A percentile compares a stretch with the other conserved stretches of the same genome.
phyloP scores from a whole-genome alignment of 345 rosid genomes.

The Alliaria petiolata region DNA sequence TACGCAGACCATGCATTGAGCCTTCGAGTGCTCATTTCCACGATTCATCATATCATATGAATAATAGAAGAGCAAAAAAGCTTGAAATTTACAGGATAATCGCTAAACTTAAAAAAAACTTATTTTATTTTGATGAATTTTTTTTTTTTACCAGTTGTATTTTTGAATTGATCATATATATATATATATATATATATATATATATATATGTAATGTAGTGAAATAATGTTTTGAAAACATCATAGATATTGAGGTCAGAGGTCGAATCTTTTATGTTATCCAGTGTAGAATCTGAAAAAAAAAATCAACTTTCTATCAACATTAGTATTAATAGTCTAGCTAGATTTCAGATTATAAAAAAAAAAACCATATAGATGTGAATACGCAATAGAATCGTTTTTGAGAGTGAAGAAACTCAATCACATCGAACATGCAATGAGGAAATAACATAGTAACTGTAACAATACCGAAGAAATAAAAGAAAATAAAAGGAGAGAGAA shows the following conservation, averaged over 20 bases:
- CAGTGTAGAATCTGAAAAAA: too few relatives aligned
- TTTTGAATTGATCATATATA: neutral
- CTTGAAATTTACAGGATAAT: neutral
- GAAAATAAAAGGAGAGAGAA: too few relatives aligned
- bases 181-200: too few relatives aligned
- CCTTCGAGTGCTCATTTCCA: too few relatives aligned
- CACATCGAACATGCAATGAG: neutral
- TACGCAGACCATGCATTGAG: constrained; percentile 3
- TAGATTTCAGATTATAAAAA: neutral
- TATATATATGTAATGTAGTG: neutral
- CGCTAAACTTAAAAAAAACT: neutral
- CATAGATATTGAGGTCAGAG: neutral
- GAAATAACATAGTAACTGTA: neutral
- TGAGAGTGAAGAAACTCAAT: neutral
- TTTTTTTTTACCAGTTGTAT: neutral
- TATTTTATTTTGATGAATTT: neutral
- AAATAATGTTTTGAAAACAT: neutral
- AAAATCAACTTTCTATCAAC: neutral
- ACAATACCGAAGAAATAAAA: neutral
- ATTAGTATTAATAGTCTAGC: neutral
- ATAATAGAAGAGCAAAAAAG: neutral
- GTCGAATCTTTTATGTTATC: neutral
- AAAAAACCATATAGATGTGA: neutral
- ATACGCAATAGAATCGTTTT: neutral
- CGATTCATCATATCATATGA: neutral